These are phyloP conservation scores for Russula brevipes DNA, from an alignment of 768 basidiomycete genomes.

Conservation along the genomic window DNA sequence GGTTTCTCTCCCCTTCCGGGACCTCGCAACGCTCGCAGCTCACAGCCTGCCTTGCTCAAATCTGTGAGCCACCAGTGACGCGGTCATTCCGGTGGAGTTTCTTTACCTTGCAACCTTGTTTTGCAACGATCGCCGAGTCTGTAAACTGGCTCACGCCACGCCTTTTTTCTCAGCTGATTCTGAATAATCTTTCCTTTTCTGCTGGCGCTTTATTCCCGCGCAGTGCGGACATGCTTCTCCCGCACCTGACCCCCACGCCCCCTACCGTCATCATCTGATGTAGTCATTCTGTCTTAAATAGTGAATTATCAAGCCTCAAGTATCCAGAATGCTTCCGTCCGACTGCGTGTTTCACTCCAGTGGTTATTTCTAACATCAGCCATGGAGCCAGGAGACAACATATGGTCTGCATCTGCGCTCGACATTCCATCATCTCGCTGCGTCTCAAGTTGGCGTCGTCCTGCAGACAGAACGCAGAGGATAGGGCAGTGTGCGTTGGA, in stretches of 20 bases:
- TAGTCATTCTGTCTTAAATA: slow-evolving; percentile 13
- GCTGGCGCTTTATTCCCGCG: slow-evolving; percentile 20
- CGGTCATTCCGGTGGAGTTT: slow-evolving; percentile 3
- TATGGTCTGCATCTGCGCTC: not conserved
- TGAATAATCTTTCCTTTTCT: slow-evolving; percentile 19
- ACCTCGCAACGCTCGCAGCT: too few species aligned
- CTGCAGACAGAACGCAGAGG: too few species aligned
- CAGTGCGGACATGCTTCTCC: slow-evolving; percentile 19
- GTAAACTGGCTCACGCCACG: slow-evolving; percentile 5
- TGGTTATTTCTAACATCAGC: not conserved
- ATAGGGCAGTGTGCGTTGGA: too few species aligned
- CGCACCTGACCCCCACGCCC: slow-evolving; percentile 24
- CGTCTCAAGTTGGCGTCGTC: too few species aligned
- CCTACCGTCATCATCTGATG: slow-evolving; percentile 20
- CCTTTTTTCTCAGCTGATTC: slow-evolving; percentile 14
- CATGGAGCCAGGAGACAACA: not conserved
- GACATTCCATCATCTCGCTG: too few species aligned
- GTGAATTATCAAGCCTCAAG: slow-evolving; percentile 10
- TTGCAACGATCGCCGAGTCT: slow-evolving; percentile 6
- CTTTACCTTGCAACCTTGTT: not conserved
- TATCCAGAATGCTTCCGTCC: not conserved
- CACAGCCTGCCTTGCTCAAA: not conserved
- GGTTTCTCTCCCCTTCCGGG: not conserved
- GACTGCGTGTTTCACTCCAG: not conserved
- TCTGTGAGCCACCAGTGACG: not conserved